Conservation (phyloP, 441 rosid species). For the Pelargonium australe region DNA sequence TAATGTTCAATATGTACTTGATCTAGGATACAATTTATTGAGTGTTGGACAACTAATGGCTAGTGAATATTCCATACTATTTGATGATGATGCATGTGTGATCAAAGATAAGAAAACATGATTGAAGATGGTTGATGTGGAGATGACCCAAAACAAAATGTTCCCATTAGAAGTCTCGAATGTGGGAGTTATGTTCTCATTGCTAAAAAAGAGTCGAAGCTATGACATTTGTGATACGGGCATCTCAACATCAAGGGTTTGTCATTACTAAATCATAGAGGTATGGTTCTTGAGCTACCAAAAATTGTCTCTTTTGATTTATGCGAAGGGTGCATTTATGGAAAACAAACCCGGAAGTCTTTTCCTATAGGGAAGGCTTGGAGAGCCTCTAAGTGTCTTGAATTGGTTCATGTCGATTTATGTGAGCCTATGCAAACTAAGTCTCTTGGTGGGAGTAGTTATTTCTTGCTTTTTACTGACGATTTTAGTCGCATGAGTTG, state of each 20-base stretch:
- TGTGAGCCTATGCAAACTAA: slow-evolving; percentile 4
- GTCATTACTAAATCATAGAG: background rate
- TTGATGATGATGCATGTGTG: slow-evolving; percentile 7
- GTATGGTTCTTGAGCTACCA: slow-evolving; percentile 2
- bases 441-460: background rate
- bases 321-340: slow-evolving; percentile 4
- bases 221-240: background rate
- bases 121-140: background rate
- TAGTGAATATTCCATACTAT: background rate
- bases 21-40: slow-evolving; percentile 10
- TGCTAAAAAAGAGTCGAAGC: background rate
- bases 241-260: background rate
- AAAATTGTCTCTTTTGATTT: background rate
- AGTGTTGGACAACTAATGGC: slow-evolving; percentile 14
- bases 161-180: background rate
- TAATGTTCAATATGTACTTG: slow-evolving; percentile 12
- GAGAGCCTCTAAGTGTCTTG: background rate
- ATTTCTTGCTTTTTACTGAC: background rate
- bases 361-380: slow-evolving; percentile 4
- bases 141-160: background rate
- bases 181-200: background rate
- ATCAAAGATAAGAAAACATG: background rate
- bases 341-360: background rate
- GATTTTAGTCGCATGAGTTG: slow-evolving; percentile 8
- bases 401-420: slow-evolving; percentile 4